These are phyloP conservation scores for Neonectria punicea DNA, from an alignment of 2,329 filamentous ascomycete species.

Conservation along the genomic window DNA sequence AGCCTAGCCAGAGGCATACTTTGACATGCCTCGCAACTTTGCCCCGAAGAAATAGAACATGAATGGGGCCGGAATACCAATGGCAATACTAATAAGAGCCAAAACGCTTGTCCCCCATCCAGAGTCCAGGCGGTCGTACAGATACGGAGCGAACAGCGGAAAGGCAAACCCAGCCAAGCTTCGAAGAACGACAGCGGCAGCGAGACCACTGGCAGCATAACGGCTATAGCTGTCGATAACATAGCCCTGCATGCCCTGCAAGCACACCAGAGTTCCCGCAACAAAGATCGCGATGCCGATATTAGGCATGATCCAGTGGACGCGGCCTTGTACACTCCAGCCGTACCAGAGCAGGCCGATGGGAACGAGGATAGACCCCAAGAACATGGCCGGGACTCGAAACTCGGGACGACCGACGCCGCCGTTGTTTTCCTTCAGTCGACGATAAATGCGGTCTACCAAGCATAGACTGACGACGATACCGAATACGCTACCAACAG, in stretches of 20 bases:
- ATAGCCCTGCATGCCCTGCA: conserved; percentile 75
- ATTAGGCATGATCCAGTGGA: conserved; percentile 73
- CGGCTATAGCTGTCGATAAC: conserved; percentile 74
- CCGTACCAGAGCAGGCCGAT: conserved; percentile 76
- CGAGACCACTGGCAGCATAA: conserved; percentile 72
- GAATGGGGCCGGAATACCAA: conserved; percentile 64
- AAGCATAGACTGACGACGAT: conserved; percentile 54
- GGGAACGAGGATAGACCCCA: conserved; percentile 58
- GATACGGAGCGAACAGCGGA: conserved; percentile 68
- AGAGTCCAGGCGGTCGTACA: conserved; percentile 69
- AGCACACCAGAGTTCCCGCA: conserved; percentile 73
- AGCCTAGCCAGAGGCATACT: conserved; percentile 6
- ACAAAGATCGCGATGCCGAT: conserved; percentile 70
- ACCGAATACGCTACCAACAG: conserved; percentile 61
- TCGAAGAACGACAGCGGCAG: conserved; percentile 72
- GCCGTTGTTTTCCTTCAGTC: conserved; percentile 16
- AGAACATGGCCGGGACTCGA: conserved; percentile 34
- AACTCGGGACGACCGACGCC: conserved; percentile 34
- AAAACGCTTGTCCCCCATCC: conserved; percentile 70
- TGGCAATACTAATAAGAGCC: conserved; percentile 55
- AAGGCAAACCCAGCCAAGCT: conserved; percentile 73
- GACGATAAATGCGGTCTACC: conserved; percentile 32
- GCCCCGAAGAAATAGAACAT: conserved; percentile 68
- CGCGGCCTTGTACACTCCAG: conserved; percentile 63
- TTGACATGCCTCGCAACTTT: conserved; percentile 8